A percentile compares a stretch with the other conserved stretches of the same genome.
These are phyloP conservation scores for Nicotiana obtusifolia DNA, from an alignment of 257 asterid genomes.

Conservation along the genomic window DNA sequence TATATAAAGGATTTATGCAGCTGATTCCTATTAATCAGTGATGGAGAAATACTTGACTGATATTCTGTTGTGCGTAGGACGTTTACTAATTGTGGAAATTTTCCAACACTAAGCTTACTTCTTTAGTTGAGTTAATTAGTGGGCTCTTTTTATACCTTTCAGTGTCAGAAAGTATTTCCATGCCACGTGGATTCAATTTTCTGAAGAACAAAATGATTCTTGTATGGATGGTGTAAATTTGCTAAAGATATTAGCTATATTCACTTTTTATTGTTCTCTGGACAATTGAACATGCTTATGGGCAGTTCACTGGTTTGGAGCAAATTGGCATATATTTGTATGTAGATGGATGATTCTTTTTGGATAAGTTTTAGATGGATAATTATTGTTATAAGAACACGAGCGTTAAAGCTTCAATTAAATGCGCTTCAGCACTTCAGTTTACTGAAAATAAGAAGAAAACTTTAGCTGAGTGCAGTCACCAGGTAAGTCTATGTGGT, in stretches of 20 bases:
- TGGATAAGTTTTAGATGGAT: not conserved
- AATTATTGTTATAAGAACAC: not conserved
- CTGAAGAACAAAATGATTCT: constrained; percentile 14
- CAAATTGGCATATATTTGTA: constrained; percentile 7
- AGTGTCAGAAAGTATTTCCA: not conserved
- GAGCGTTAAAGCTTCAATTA: not conserved
- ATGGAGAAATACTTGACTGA: not conserved
- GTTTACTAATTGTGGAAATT: not conserved
- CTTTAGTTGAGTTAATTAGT: not conserved
- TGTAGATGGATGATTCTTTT: not conserved
- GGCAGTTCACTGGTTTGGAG: not conserved
- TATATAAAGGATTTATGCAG: not conserved
- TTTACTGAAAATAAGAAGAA: not conserved
- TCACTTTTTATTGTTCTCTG: constrained; percentile 7
- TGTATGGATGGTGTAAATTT: constrained; percentile 14
- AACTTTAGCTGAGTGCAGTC: not conserved
- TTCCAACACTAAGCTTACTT: not conserved
- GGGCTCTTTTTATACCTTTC: not conserved
- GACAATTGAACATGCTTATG: constrained; percentile 18
- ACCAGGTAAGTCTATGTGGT: not conserved
- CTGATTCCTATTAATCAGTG: not conserved
- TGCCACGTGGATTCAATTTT: constrained; percentile 7
- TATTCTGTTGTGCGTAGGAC: not conserved
- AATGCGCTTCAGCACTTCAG: not conserved
- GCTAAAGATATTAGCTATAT: constrained; percentile 3